Evolutionary conservation across 2,329 filamentous ascomycete genomes (phyloP).

Genomic region (Aspergillus sp.): DNA sequence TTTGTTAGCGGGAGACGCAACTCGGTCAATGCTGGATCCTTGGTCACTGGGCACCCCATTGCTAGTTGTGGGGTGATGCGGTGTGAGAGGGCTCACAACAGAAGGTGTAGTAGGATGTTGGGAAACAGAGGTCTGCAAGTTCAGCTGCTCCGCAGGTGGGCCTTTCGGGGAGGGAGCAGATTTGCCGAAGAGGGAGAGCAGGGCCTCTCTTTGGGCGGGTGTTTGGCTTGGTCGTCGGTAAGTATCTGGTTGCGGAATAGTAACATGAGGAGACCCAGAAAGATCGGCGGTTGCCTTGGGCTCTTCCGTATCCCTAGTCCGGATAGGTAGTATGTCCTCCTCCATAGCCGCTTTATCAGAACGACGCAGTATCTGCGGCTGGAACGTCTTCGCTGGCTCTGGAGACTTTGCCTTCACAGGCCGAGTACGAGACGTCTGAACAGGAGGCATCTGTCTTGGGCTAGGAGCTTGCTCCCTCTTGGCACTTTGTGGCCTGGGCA

Average conservation of each 20-base stretch:
- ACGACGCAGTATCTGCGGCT: slow-evolving; percentile 55
- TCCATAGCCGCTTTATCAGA: slow-evolving; percentile 41
- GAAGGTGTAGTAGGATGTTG: slow-evolving; percentile 24
- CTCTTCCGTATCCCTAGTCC: slow-evolving; percentile 25
- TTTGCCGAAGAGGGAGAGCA: slow-evolving; percentile 65
- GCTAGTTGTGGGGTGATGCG: slow-evolving; percentile 21
- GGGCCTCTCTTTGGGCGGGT: slow-evolving; percentile 47
- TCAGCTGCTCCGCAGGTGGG: slow-evolving; percentile 21
- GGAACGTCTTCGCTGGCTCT: slow-evolving; percentile 47
- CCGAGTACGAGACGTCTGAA: slow-evolving; percentile 16
- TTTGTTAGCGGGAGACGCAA: slow-evolving; percentile 66
- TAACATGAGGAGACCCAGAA: slow-evolving; percentile 6
- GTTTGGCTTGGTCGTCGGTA: slow-evolving; percentile 44
- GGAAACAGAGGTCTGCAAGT: slow-evolving; percentile 20
- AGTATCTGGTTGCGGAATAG: slow-evolving; percentile 25
- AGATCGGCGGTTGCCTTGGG: slow-evolving; percentile 13
- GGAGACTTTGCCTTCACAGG: slow-evolving; percentile 27
- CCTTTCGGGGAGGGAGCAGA: slow-evolving; percentile 27
- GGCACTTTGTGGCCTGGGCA: slow-evolving; percentile 34
- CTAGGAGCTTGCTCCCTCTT: slow-evolving; percentile 27
- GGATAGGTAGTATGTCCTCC: slow-evolving; percentile 24
- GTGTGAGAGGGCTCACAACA: slow-evolving; percentile 32
- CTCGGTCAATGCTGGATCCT: slow-evolving; percentile 48
- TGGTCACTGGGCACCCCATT: slow-evolving; percentile 21
- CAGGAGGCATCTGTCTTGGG: slow-evolving; percentile 1